Conservation (phyloP, 2,329 filamentous ascomycete genomes). For the Rhytidhysteron rufulum region DNA sequence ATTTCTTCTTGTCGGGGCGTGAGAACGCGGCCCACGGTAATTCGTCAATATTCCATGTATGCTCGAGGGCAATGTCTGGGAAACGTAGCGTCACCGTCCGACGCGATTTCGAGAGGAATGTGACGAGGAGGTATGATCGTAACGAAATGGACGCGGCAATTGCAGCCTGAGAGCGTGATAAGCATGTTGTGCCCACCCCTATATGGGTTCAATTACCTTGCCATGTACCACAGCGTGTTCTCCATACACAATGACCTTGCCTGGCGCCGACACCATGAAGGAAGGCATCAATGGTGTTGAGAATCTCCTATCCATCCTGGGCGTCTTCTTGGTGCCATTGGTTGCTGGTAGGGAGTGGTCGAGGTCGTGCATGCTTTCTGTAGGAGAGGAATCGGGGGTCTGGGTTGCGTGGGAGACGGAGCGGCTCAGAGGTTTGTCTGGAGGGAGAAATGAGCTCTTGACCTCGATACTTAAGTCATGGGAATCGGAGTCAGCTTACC, state of each 20-base stretch:
- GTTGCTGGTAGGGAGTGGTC: conserved; percentile 19
- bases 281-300: conserved; percentile 68
- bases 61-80: conserved; percentile 81
- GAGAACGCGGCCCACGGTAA: conserved; percentile 84
- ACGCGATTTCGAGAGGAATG: conserved; percentile 86
- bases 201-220: conserved; percentile 58
- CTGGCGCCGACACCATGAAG: conserved; percentile 97
- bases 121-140: conserved; percentile 93
- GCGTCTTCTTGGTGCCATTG: conserved; percentile 22
- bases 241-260: conserved; percentile 97
- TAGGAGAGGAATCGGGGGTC: conserved; percentile 22
- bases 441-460: no score
- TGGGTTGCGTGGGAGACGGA: conserved; percentile 22
- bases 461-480: no score
- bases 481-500: neutral
- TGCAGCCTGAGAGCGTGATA: conserved; percentile 59
- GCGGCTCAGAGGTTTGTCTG: conserved; percentile 6
- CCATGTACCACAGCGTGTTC: conserved; percentile 98
- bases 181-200: conserved; percentile 6
- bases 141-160: conserved; percentile 94
- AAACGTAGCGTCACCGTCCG: conserved; percentile 85
- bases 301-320: neutral
- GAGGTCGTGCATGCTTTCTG: conserved; percentile 22
- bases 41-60: conserved; percentile 91
- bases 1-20: conserved; percentile 81